A percentile compares a stretch with the other conserved stretches of the same genome.
Conservation (phyloP, 805 yeast genomes). For the Saccharomycopsis vini region DNA sequence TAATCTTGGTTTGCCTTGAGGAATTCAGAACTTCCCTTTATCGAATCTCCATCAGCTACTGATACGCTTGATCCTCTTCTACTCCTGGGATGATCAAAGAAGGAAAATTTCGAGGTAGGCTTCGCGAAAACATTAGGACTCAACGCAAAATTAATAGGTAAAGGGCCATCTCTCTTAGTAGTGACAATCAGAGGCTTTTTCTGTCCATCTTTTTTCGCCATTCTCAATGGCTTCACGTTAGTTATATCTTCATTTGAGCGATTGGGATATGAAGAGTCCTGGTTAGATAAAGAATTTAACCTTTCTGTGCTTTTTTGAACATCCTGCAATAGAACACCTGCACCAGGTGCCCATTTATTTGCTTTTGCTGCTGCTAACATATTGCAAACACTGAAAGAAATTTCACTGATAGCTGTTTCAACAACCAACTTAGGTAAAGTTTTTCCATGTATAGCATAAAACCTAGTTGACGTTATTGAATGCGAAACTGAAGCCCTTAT, state of each 20-base stretch:
- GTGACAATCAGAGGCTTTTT: conserved; percentile 18
- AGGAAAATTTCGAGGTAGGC: neutral
- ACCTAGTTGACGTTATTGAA: conserved; percentile 68
- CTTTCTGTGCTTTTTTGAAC: neutral
- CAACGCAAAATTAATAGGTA: conserved; percentile 20
- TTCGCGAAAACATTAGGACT: conserved; percentile 17
- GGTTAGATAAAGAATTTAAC: no score
- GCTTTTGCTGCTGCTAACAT: conserved; percentile 47
- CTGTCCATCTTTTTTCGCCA: conserved; percentile 45
- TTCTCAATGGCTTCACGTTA: conserved; percentile 50
- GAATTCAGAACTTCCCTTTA: no score
- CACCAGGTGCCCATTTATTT: neutral
- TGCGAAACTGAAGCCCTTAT: conserved; percentile 65
- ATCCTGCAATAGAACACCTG: neutral
- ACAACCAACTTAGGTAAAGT: conserved; percentile 62
- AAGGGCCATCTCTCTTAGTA: conserved; percentile 18
- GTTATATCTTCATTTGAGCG: no score
- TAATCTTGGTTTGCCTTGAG: no score
- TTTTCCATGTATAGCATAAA: conserved; percentile 54
- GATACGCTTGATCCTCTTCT: neutral
- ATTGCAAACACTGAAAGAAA: conserved; percentile 58
- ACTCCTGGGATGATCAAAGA: neutral
- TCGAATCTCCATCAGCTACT: no score
- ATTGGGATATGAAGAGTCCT: no score
- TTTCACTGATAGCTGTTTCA: conserved; percentile 68